phyloP scores from a whole-genome alignment of 2,329 filamentous ascomycete genomes.

The Hypomyces rosellus region DNA sequence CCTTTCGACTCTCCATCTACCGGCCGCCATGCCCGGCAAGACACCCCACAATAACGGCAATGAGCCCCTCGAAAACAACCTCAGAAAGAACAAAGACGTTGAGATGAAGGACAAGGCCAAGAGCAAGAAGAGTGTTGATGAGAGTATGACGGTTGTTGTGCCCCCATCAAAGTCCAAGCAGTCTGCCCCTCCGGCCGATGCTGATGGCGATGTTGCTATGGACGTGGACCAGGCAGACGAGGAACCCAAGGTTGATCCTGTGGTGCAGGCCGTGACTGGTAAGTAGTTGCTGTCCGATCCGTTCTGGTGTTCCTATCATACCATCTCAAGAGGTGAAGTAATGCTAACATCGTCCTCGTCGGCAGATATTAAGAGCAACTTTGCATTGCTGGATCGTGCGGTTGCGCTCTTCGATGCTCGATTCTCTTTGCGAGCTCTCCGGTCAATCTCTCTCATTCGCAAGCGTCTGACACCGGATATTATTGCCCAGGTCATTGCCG shows the following conservation, averaged over 20 bases:
- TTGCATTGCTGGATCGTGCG: constrained; percentile 82
- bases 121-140: constrained; percentile 64
- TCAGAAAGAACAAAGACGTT: constrained; percentile 60
- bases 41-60: constrained; percentile 67
- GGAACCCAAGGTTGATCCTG: constrained; percentile 54
- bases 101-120: constrained; percentile 66
- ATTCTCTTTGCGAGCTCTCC: constrained; percentile 88
- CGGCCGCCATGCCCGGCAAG: constrained; percentile 59
- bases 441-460: constrained; percentile 91
- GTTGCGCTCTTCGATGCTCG: constrained; percentile 89
- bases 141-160: constrained; percentile 77
- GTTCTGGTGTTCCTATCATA: constrained; percentile 16
- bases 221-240: constrained; percentile 50
- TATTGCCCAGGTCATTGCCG: constrained; percentile 70
- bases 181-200: constrained; percentile 51
- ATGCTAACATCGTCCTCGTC: not conserved
- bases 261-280: constrained; percentile 56
- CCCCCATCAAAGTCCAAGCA: constrained; percentile 63
- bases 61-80: constrained; percentile 61
- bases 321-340: not conserved
- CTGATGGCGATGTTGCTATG: constrained; percentile 67
- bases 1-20: not conserved
- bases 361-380: constrained; percentile 91
- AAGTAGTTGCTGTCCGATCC: constrained; percentile 22
- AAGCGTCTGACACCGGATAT: constrained; percentile 83